Evolutionary conservation across 2,329 filamentous ascomycete genomes (phyloP), one percentile per base, ranked within the genome.

Genomic region (Exophiala sp.): DNA sequence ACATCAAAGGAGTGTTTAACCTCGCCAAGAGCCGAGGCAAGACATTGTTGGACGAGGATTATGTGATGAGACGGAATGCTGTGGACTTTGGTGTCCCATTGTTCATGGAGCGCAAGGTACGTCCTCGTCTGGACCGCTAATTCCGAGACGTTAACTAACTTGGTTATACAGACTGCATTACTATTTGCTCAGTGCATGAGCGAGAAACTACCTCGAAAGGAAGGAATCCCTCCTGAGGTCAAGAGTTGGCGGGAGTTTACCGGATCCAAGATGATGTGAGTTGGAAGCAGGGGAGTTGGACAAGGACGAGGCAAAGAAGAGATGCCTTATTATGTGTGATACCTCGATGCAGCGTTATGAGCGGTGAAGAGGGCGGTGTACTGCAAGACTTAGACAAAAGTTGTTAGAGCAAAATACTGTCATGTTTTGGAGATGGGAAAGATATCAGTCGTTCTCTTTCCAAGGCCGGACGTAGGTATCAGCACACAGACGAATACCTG

Each of bases 41-140:
- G 77, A 91, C 86, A 30, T 76, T 88, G 54, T 74, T 86, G 55
- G 93, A 98, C 66, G 88, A 94, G 65, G 90, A 98, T 75, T 98
- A 98, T 64, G 89, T 98, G 50, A 97, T 97, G 91, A 82, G 93
- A 64, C 82, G 93, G 67, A 98, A 98, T 66, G 93, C 93, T 22
- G 93, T 98, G 49, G 93, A 98, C 73, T 98, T 98, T 69, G 91
- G 91, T 62, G 89, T 97, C 24, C 93, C 93, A 42, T 77, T 98
- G 49, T 97, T 98, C 41, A 58, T 58, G 56, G 56, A 58, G 32
- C 50, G 46, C 16, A 58, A 58, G 53, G 56, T 58, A 44, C 34
- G 48, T 52, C 22, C 43, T 29, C 21, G 23, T 41, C 10, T 27
- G 35, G 19, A 8, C 19, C n/a, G 11, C 22, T 27, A 27, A 21